Conservation (phyloP, 108 stramenopile species). For the Chaetoceros tenuissimus region DNA sequence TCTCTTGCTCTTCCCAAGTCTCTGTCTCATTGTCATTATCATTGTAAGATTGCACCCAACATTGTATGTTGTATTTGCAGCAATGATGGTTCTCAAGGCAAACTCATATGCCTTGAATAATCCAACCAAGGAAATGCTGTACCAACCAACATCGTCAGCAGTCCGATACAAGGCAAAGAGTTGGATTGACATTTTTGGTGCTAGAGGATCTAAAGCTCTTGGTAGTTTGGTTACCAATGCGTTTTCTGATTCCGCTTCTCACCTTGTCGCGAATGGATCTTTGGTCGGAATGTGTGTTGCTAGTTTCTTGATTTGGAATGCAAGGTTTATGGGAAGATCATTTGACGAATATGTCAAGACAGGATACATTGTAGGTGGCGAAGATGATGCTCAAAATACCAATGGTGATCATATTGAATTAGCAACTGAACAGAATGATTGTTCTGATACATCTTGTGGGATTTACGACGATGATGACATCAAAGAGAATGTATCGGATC, state of each 20-base stretch:
- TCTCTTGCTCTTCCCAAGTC: conserved; percentile 86
- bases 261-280: conserved; percentile 82
- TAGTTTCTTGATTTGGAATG: conserved; percentile 92
- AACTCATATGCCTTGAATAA: conserved; percentile 94
- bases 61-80: conserved; percentile 88
- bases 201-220: conserved; percentile 88
- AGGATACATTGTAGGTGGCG: conserved; percentile 89
- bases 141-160: conserved; percentile 88
- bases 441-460: conserved; percentile 72
- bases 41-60: conserved; percentile 75
- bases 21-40: conserved; percentile 77
- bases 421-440: conserved; percentile 57
- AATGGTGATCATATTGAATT: conserved; percentile 46
- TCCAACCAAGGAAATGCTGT: conserved; percentile 96
- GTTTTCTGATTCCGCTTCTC: conserved; percentile 70
- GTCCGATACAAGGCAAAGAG: conserved; percentile 96
- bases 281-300: conserved; percentile 84
- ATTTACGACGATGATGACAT: conserved; percentile 66
- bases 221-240: conserved; percentile 93
- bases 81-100: conserved; percentile 95
- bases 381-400: conserved; percentile 24
- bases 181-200: conserved; percentile 98
- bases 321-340: conserved; percentile 83
- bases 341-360: conserved; percentile 88
- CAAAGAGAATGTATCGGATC: conserved; percentile 15